phyloP scores from a whole-genome alignment of 2,329 filamentous ascomycete species.

The Fusarium secorum region DNA sequence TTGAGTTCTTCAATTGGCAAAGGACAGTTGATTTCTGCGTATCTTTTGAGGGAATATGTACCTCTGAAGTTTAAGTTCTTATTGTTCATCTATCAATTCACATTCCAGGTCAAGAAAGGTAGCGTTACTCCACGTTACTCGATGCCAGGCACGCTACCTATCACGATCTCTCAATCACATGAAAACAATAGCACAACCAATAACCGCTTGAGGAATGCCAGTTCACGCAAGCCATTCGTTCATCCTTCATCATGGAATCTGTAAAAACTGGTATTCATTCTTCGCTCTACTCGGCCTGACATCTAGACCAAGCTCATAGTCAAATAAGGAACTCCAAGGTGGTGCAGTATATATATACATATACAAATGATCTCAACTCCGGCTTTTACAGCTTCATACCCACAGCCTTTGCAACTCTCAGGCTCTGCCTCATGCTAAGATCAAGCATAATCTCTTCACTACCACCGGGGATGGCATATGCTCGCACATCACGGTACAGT shows the following conservation, averaged over 20 bases:
- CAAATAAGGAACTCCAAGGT: slow-evolving; percentile 18
- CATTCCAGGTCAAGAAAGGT: background rate
- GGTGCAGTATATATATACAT: slow-evolving; percentile 19
- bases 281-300: slow-evolving; percentile 15
- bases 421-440: slow-evolving; percentile 87
- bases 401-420: slow-evolving; percentile 87
- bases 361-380: slow-evolving; percentile 12
- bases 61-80: background rate
- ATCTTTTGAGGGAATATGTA: background rate
- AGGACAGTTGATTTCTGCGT: background rate
- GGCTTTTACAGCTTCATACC: slow-evolving; percentile 88
- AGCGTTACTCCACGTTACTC: background rate
- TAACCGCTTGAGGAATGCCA: background rate
- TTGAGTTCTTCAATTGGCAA: background rate
- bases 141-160: background rate
- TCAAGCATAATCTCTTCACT: slow-evolving; percentile 99
- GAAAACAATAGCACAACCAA: background rate
- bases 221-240: background rate
- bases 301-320: background rate
- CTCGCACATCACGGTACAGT: slow-evolving; percentile 91
- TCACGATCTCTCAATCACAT: background rate
- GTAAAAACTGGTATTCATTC: slow-evolving; percentile 6
- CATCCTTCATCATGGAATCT: background rate
- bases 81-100: background rate
- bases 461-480: slow-evolving; percentile 95